Percentiles rank a stretch among this genome's conserved stretches.
Evolutionary conservation across 345 rosid genomes (phyloP).

Genomic region (Murraya paniculata): DNA sequence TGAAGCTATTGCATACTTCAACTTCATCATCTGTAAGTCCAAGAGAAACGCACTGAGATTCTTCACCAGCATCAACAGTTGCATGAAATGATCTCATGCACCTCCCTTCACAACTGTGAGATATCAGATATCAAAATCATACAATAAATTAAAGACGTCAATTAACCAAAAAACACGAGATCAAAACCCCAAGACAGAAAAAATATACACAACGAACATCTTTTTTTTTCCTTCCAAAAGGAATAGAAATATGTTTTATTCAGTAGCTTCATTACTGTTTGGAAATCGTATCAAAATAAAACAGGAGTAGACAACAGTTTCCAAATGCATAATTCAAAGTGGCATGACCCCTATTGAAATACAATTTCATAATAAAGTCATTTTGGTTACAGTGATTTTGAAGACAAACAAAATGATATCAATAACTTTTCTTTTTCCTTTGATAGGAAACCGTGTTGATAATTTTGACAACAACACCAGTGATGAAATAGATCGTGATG

Average conservation of each 20-base stretch:
- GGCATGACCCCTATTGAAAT: background rate
- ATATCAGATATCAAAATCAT: conserved; percentile 21
- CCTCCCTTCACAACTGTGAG: conserved; percentile 78
- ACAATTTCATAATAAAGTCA: background rate
- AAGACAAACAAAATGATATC: background rate
- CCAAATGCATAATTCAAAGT: background rate
- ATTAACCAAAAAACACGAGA: background rate
- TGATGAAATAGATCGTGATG: background rate
- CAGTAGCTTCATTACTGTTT: conserved; percentile 6
- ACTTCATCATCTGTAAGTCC: conserved; percentile 58
- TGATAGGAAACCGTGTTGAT: background rate
- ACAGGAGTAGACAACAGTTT: background rate
- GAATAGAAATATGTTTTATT: background rate
- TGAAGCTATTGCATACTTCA: conserved; percentile 42
- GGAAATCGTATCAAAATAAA: background rate
- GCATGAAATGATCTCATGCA: conserved; percentile 95
- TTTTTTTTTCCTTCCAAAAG: background rate
- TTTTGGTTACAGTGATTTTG: background rate
- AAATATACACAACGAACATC: background rate
- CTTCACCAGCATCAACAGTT: conserved; percentile 54
- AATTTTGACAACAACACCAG: background rate
- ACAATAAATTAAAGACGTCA: conserved; percentile 11
- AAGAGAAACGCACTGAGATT: conserved; percentile 61
- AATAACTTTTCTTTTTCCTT: background rate
- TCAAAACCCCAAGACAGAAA: background rate